A percentile compares a stretch with the other conserved stretches of the same genome.
Evolutionary conservation across 768 basidiomycete species (phyloP).

Genomic region (Chalciporus sphaerocephalus): DNA sequence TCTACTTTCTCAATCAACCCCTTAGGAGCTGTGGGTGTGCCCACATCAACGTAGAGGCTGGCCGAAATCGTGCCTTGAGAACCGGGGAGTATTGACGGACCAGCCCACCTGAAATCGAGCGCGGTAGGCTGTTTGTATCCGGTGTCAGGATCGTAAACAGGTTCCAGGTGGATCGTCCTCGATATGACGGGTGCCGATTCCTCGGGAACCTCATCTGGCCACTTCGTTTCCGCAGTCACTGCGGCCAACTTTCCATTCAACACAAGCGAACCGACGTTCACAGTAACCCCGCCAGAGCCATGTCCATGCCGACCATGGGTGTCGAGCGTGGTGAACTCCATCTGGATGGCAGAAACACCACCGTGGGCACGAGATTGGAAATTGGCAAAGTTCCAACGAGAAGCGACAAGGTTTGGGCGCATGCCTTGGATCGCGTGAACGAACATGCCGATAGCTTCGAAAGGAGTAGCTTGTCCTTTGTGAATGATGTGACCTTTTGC

Average conservation of each 20-base stretch:
- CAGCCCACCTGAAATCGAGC: constrained; percentile 76
- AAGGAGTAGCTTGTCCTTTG: constrained; percentile 54
- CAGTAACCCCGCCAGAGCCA: constrained; percentile 77
- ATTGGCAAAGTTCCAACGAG: constrained; percentile 92
- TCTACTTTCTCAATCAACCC: constrained; percentile 92
- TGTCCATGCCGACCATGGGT: constrained; percentile 73
- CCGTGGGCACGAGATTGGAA: constrained; percentile 76
- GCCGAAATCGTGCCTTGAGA: constrained; percentile 54
- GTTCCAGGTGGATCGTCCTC: constrained; percentile 58
- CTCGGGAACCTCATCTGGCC: constrained; percentile 56
- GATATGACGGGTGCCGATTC: constrained; percentile 53
- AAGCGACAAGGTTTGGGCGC: constrained; percentile 90
- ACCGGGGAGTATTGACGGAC: constrained; percentile 53
- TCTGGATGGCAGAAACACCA: constrained; percentile 83
- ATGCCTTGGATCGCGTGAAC: constrained; percentile 98
- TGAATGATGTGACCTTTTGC: constrained; percentile 64
- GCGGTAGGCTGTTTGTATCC: constrained; percentile 71
- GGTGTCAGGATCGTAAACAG: constrained; percentile 69
- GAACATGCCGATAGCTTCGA: constrained; percentile 76
- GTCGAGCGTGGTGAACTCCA: constrained; percentile 90
- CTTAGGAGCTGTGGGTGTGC: constrained; percentile 51
- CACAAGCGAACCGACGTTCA: constrained; percentile 84
- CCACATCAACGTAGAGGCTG: constrained; percentile 53
- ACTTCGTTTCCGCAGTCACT: constrained; percentile 77
- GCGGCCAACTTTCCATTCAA: constrained; percentile 70